phyloP scores from a whole-genome alignment of 371 early-diverging fungal species.

The Rhizomucor miehei region DNA sequence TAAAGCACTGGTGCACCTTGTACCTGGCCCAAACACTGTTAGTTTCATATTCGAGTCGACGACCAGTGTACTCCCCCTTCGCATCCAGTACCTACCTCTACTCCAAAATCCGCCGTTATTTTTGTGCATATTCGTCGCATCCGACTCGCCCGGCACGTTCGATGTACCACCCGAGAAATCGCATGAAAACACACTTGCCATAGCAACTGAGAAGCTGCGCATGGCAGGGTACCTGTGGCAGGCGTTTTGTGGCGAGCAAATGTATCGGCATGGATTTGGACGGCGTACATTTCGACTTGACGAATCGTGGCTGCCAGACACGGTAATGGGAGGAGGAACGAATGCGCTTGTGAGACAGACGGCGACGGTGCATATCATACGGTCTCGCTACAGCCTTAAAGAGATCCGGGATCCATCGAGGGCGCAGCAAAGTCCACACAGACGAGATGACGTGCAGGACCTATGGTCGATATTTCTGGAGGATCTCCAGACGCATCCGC shows the following conservation, averaged over 20 bases:
- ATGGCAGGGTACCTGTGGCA: slow-evolving; percentile 74
- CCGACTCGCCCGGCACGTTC: slow-evolving; percentile 55
- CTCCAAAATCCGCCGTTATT: slow-evolving; percentile 58
- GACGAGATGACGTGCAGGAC: slow-evolving; percentile 26
- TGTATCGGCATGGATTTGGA: slow-evolving; percentile 53
- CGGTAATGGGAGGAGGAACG: slow-evolving; percentile 37
- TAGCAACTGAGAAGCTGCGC: slow-evolving; percentile 54
- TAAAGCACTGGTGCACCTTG: slow-evolving; percentile 61
- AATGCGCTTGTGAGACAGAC: slow-evolving; percentile 36
- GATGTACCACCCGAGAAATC: slow-evolving; percentile 57
- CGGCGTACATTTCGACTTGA: slow-evolving; percentile 68
- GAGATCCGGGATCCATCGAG: slow-evolving; percentile 56
- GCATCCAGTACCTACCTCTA: slow-evolving; percentile 52
- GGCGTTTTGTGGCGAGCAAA: slow-evolving; percentile 69
- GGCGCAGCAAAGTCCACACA: slow-evolving; percentile 56
- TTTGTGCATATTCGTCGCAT: slow-evolving; percentile 55
- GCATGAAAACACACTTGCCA: slow-evolving; percentile 42
- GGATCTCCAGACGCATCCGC: slow-evolving; percentile 36
- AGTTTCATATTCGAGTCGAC: slow-evolving; percentile 32
- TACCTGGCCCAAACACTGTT: slow-evolving; percentile 54
- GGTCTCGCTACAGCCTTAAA: slow-evolving; percentile 43
- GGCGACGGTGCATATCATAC: slow-evolving; percentile 56
- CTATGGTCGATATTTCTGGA: slow-evolving; percentile 50
- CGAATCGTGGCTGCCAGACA: slow-evolving; percentile 53
- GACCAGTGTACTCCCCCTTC: slow-evolving; percentile 18